Evolutionary conservation across 2,329 filamentous ascomycete genomes (phyloP), one percentile per base, ranked within the genome.

Genomic region (Ceratocystis harringtonii): DNA sequence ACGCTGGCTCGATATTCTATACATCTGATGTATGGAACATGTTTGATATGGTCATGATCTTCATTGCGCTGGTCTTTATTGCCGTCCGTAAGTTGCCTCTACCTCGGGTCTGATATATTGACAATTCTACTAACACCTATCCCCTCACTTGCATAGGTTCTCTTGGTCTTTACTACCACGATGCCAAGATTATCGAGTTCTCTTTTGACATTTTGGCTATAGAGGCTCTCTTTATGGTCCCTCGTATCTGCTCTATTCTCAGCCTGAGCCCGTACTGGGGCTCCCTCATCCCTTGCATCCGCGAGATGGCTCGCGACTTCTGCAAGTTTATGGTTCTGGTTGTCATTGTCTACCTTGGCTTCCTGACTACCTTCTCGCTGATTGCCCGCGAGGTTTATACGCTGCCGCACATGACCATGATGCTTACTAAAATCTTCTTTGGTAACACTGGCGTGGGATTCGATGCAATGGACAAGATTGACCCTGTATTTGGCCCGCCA

Each of bases 271-370:
- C 90, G 1, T 96, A 95, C 73, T 96, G 94, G 81, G 92, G 90
- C 52, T 94, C 88, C 0, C 75, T 94, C 61, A 92, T 96, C 67
- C 92, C 91, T 0, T 95, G 92, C 69, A 80, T 96, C 62, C 94
- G 94, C 73, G 90, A 92, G 73, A 96, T 96, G 92, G 88, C 88
- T 48, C 92, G 92, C 74, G 90, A 95, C 72, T 96, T 96, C 72
- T 75, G 92, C 73, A 92, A 92, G 71, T 95, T 94, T 72, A 81
- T 84, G 75, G 87, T 89, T 1, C 80, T 92, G 30, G 88, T 95
- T 55, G 78, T 90, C 61, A 87, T 95, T 64, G 77, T 95, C 63
- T 96, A 95, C 72, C 77, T 94, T 61, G 90, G 91, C 60, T 96
- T 96, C 74, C 77, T 96, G 43, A 95, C 92, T 0, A 96, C 90